A percentile compares a stretch with the other conserved stretches of the same genome.
Evolutionary conservation across 345 rosid species (phyloP).

Genomic region (Ricinus communis): DNA sequence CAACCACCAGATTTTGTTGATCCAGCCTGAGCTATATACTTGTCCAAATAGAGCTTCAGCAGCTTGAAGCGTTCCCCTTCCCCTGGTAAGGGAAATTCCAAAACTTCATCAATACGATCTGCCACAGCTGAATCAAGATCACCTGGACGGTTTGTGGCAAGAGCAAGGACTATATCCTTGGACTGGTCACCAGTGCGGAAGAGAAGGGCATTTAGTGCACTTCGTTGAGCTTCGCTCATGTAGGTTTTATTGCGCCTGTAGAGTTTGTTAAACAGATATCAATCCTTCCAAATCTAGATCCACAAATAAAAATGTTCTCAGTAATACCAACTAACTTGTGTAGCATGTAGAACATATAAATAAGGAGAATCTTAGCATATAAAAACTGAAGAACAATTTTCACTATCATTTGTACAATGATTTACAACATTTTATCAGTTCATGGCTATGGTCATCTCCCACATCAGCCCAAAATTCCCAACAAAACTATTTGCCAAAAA

Average conservation of each 20-base stretch:
- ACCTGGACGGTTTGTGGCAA: slow-evolving; percentile 97
- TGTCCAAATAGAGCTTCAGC: slow-evolving; percentile 79
- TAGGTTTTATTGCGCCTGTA: slow-evolving; percentile 88
- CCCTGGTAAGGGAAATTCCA: slow-evolving; percentile 87
- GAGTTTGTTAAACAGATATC: slow-evolving; percentile 11
- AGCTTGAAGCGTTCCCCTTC: slow-evolving; percentile 84
- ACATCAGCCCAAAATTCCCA: too few relatives aligned
- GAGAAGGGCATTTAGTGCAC: slow-evolving; percentile 93
- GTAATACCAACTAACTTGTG: not conserved
- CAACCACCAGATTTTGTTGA: slow-evolving; percentile 49
- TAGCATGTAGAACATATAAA: not conserved
- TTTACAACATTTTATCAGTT: not conserved
- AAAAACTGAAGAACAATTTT: too few relatives aligned
- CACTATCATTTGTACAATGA: not conserved
- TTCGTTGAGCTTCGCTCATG: slow-evolving; percentile 98
- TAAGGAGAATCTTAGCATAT: too few relatives aligned
- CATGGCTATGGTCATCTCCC: too few relatives aligned
- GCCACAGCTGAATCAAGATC: slow-evolving; percentile 96
- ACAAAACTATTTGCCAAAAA: too few relatives aligned
- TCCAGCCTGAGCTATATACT: slow-evolving; percentile 76
- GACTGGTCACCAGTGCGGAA: slow-evolving; percentile 95
- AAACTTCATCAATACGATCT: slow-evolving; percentile 87
- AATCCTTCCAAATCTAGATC: slow-evolving; percentile 4
- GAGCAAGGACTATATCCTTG: slow-evolving; percentile 90
- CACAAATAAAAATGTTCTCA: not conserved